Percentiles rank a stretch among this genome's conserved stretches.
Evolutionary conservation across 1,284 basidiomycete species (phyloP).

Genomic region (Ceratobasidium papillatum): DNA sequence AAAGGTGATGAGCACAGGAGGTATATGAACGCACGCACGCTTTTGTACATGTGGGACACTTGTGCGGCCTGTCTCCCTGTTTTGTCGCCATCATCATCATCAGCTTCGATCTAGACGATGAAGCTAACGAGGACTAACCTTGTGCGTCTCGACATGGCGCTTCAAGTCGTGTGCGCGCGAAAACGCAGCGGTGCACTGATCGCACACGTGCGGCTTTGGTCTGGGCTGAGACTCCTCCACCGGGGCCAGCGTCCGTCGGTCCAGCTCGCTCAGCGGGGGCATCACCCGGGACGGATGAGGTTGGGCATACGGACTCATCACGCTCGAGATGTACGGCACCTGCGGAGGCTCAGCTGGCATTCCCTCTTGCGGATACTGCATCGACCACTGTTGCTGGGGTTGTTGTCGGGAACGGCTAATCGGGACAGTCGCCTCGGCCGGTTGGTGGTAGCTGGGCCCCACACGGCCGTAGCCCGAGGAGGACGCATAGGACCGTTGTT

Average conservation of each 20-base stretch:
- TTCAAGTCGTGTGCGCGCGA: conserved; percentile 44
- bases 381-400: background rate
- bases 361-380: background rate
- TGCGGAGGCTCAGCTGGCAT: background rate
- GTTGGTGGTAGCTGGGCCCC: background rate
- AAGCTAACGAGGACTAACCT: conserved; percentile 3
- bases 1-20: background rate
- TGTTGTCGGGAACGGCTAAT: background rate
- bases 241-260: background rate
- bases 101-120: background rate
- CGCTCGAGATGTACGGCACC: conserved; percentile 37
- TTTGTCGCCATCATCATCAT: background rate
- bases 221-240: conserved; percentile 23
- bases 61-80: conserved; percentile 30
- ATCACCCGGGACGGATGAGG: conserved; percentile 6
- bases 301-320: conserved; percentile 7
- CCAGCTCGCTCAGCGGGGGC: conserved; percentile 19
- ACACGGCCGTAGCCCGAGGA: background rate
- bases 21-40: conserved; percentile 21
- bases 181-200: conserved; percentile 41
- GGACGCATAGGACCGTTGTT: background rate
- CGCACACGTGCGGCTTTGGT: conserved; percentile 40
- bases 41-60: conserved; percentile 34
- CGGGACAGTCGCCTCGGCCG: conserved; percentile 8
- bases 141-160: conserved; percentile 42